A percentile compares a stretch with the other conserved stretches of the same genome.
phyloP scores from a whole-genome alignment of 257 asterid genomes.

The Catharanthus roseus region DNA sequence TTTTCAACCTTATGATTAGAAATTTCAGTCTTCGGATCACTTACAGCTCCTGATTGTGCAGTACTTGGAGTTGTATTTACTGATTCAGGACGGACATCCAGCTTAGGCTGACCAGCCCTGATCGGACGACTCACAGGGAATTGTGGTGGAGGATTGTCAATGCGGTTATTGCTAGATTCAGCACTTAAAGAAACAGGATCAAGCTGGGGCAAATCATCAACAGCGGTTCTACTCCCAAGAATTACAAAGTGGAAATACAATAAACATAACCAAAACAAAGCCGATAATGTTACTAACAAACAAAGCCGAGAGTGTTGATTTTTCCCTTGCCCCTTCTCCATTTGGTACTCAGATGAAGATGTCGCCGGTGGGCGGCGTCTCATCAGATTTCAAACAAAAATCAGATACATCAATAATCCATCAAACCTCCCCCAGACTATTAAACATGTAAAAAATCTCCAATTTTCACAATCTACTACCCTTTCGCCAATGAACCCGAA shows the following conservation, averaged over 20 bases:
- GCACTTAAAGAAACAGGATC: slow-evolving; percentile 21
- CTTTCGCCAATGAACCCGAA: background rate
- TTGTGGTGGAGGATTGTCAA: slow-evolving; percentile 16
- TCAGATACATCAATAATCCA: background rate
- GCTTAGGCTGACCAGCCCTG: slow-evolving; percentile 7
- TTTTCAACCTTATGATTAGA: slow-evolving; percentile 21
- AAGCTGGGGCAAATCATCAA: slow-evolving; percentile 23
- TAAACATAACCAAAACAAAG: slow-evolving; percentile 57
- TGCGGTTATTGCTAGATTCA: slow-evolving; percentile 13
- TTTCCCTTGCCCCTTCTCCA: slow-evolving; percentile 65
- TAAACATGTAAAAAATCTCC: slow-evolving; percentile 6
- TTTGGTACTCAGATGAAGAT: slow-evolving; percentile 23
- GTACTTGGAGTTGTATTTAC: slow-evolving; percentile 1
- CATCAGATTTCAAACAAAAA: slow-evolving; percentile 29
- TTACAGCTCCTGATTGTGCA: slow-evolving; percentile 1
- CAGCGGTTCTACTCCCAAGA: slow-evolving; percentile 30
- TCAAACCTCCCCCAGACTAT: slow-evolving; percentile 8
- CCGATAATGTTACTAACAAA: slow-evolving; percentile 44
- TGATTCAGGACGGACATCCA: slow-evolving; percentile 8
- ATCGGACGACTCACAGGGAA: slow-evolving; percentile 14
- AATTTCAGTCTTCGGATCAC: background rate
- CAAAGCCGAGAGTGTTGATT: slow-evolving; percentile 48
- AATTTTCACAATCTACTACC: background rate
- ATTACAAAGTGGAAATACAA: slow-evolving; percentile 51
- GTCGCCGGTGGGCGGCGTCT: slow-evolving; percentile 50